These are phyloP conservation scores for Orbilia javanica DNA, from an alignment of 2,329 filamentous ascomycete genomes.

Conservation along the genomic window DNA sequence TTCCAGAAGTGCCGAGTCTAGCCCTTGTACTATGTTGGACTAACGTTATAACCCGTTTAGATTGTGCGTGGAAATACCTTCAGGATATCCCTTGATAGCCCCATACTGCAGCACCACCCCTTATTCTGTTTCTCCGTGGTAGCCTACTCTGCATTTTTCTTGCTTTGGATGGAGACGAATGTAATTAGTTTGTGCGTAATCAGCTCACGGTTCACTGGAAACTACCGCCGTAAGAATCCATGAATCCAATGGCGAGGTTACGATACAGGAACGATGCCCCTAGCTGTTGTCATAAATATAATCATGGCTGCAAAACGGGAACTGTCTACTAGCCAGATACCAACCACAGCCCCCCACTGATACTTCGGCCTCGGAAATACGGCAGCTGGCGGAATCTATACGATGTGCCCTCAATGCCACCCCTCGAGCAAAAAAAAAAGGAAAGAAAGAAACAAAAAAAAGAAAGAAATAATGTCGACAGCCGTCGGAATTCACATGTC, in stretches of 20 bases:
- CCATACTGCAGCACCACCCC: neutral
- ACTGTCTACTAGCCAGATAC: neutral
- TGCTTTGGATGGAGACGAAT: conserved; percentile 1
- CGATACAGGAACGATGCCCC: neutral
- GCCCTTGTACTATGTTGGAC: neutral
- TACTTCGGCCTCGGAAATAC: neutral
- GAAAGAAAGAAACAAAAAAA: neutral
- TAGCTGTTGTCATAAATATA: neutral
- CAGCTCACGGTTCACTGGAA: neutral
- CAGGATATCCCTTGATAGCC: conserved; percentile 14
- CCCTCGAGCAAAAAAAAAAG: neutral
- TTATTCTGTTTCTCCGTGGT: neutral
- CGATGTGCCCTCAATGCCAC: neutral
- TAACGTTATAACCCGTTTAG: neutral
- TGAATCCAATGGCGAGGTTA: neutral
- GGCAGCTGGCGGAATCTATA: neutral
- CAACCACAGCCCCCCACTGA: neutral
- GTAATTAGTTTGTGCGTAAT: neutral
- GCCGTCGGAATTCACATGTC: conserved; percentile 18
- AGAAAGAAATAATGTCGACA: neutral
- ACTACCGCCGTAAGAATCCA: neutral
- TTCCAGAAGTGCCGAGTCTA: neutral
- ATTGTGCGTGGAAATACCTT: neutral
- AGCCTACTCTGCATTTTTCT: neutral
- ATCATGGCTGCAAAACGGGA: neutral